Percentiles rank a stretch among this genome's conserved stretches.
These are phyloP conservation scores for Rosa persica DNA, from an alignment of 306 rosid genomes.

Conservation along the genomic window DNA sequence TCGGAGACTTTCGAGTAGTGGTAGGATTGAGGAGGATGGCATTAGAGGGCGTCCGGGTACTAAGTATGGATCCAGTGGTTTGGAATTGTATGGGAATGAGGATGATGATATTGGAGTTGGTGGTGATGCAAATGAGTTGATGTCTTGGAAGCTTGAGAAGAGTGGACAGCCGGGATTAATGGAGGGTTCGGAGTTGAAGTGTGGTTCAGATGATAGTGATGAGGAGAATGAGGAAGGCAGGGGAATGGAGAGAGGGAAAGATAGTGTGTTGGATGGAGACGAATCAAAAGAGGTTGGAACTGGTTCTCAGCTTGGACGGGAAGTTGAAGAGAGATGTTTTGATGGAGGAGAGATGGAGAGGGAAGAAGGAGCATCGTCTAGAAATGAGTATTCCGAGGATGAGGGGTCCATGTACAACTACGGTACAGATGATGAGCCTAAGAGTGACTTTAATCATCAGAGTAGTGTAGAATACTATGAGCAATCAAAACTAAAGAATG, in stretches of 20 bases:
- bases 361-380: slow-evolving; percentile 42
- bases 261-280: slow-evolving; percentile 10
- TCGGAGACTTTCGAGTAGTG: slow-evolving; percentile 27
- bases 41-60: slow-evolving; percentile 4
- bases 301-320: slow-evolving; percentile 13
- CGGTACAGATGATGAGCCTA: slow-evolving; percentile 45
- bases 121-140: slow-evolving; percentile 30
- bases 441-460: slow-evolving; percentile 24
- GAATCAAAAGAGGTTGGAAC: slow-evolving; percentile 25
- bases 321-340: slow-evolving; percentile 24
- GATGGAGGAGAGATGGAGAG: slow-evolving; percentile 34
- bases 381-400: slow-evolving; percentile 61
- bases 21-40: slow-evolving; percentile 23
- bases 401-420: slow-evolving; percentile 64
- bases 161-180: slow-evolving; percentile 31
- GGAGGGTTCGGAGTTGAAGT: slow-evolving; percentile 21
- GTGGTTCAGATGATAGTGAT: slow-evolving; percentile 22
- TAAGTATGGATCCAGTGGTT: slow-evolving; percentile 37
- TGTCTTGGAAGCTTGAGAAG: slow-evolving; percentile 41
- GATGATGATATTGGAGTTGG: slow-evolving; percentile 29
- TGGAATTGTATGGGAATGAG: slow-evolving; percentile 54
- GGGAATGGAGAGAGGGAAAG: slow-evolving; percentile 8
- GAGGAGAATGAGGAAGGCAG: slow-evolving; percentile 21
- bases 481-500: slow-evolving; percentile 39
- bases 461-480: slow-evolving; percentile 19